These are phyloP conservation scores for Elongisporangium undulatum DNA, from an alignment of 352 stramenopile genomes.

Conservation along the genomic window DNA sequence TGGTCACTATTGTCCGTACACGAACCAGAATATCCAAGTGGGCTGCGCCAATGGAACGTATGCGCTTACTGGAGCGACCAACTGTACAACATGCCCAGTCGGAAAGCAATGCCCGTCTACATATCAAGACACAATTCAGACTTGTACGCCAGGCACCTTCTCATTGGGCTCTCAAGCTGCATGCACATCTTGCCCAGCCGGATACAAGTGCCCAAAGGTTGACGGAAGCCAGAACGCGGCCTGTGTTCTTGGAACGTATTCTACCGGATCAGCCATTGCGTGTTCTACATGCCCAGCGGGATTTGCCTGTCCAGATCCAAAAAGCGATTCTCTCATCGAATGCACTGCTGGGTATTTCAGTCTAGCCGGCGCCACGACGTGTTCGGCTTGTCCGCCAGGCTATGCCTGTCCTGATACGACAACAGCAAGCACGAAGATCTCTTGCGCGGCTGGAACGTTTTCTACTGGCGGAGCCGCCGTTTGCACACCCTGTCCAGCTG, in stretches of 20 bases:
- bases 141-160: conserved; percentile 56
- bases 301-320: conserved; percentile 42
- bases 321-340: conserved; percentile 17
- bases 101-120: conserved; percentile 58
- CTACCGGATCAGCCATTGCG: conserved; percentile 21
- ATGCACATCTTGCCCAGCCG: conserved; percentile 43
- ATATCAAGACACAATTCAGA: conserved; percentile 28
- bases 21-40: conserved; percentile 36
- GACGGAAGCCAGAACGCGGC: conserved; percentile 46
- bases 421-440: conserved; percentile 25
- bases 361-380: conserved; percentile 36
- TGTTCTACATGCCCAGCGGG: conserved; percentile 70
- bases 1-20: conserved; percentile 55
- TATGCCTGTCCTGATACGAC: conserved; percentile 71
- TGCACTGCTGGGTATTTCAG: conserved; percentile 67
- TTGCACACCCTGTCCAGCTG: conserved; percentile 71
- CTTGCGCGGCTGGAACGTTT: conserved; percentile 56
- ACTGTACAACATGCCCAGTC: conserved; percentile 43
- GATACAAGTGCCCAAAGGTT: conserved; percentile 41
- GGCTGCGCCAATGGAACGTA: conserved; percentile 45
- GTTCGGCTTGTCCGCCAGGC: conserved; percentile 56
- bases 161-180: conserved; percentile 40
- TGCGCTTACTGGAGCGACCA: conserved; percentile 30
- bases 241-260: conserved; percentile 39
- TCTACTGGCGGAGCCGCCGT: conserved; percentile 38